Conservation (phyloP, 345 rosid species). For the Lepidium africanum region DNA sequence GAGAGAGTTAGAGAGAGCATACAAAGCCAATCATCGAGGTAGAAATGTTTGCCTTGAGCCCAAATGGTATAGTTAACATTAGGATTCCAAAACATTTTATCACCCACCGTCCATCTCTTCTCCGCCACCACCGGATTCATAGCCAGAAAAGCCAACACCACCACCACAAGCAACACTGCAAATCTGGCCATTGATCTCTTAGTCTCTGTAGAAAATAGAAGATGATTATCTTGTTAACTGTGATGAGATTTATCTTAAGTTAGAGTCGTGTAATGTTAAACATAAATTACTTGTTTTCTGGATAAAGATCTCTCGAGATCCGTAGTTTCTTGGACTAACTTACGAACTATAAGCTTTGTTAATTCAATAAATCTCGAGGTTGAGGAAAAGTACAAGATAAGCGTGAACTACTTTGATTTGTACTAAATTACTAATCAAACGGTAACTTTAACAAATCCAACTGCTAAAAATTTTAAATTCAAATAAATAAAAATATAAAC, state of each 20-base stretch:
- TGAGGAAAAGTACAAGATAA: neutral
- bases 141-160: constrained; percentile 28
- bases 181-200: constrained; percentile 24
- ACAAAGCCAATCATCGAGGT: constrained; percentile 97
- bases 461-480: too few species aligned
- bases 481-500: too few species aligned
- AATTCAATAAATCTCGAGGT: neutral
- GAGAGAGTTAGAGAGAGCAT: constrained; percentile 14
- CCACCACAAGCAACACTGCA: constrained; percentile 21
- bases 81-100: constrained; percentile 52
- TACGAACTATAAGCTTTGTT: neutral
- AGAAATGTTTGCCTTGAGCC: constrained; percentile 76
- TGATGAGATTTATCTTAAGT: too few species aligned
- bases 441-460: too few species aligned
- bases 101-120: constrained; percentile 59
- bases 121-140: constrained; percentile 33
- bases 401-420: neutral
- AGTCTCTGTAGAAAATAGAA: neutral
- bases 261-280: too few species aligned
- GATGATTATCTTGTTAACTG: too few species aligned
- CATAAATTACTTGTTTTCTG: neutral
- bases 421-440: too few species aligned
- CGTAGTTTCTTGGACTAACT: constrained; percentile 1
- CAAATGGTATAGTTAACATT: constrained; percentile 75
- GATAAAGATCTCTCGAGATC: constrained; percentile 14